Percentiles rank a stretch among this genome's conserved stretches.
Evolutionary conservation across 2,329 filamentous ascomycete species (phyloP).

Genomic region (Microdochium trichocladiopsis): DNA sequence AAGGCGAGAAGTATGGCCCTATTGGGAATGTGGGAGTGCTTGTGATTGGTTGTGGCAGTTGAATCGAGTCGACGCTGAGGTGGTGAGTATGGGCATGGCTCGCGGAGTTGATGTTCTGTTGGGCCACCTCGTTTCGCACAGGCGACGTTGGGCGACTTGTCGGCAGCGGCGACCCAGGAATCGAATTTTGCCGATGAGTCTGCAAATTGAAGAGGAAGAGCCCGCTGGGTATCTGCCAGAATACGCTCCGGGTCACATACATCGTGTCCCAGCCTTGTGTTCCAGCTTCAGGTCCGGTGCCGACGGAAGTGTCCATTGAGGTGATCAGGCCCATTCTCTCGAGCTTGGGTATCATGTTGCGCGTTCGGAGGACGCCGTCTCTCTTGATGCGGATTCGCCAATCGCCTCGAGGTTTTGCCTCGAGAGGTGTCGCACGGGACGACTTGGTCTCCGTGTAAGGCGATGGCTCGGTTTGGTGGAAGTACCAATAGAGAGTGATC

Average conservation of each 20-base stretch:
- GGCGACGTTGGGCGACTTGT: conserved; percentile 48
- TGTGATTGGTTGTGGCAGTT: conserved; percentile 13
- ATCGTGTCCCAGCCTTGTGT: conserved; percentile 67
- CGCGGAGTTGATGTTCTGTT: conserved; percentile 14
- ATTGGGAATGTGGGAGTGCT: conserved; percentile 32
- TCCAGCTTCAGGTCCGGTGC: conserved; percentile 52
- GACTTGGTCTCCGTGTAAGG: conserved; percentile 16
- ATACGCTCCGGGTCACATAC: conserved; percentile 74
- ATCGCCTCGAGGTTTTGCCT: conserved; percentile 71
- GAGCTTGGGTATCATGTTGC: conserved; percentile 79
- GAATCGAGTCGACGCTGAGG: conserved; percentile 7
- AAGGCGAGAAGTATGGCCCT: conserved; percentile 74
- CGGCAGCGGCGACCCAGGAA: conserved; percentile 40
- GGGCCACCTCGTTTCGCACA: conserved; percentile 21
- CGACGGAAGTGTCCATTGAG: conserved; percentile 68
- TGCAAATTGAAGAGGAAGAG: conserved; percentile 83
- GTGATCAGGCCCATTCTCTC: conserved; percentile 87
- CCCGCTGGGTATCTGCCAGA: conserved; percentile 87
- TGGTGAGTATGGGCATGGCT: conserved; percentile 14
- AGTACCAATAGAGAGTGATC: conserved; percentile 95
- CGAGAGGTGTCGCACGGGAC: conserved; percentile 46
- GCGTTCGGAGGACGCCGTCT: conserved; percentile 81
- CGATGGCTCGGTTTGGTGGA: conserved; percentile 74
- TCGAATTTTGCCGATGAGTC: conserved; percentile 37
- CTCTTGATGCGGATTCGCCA: conserved; percentile 81